A percentile compares a stretch with the other conserved stretches of the same genome.
phyloP scores from a whole-genome alignment of 805 yeast species.

The Sporopachydermia quercuum region DNA sequence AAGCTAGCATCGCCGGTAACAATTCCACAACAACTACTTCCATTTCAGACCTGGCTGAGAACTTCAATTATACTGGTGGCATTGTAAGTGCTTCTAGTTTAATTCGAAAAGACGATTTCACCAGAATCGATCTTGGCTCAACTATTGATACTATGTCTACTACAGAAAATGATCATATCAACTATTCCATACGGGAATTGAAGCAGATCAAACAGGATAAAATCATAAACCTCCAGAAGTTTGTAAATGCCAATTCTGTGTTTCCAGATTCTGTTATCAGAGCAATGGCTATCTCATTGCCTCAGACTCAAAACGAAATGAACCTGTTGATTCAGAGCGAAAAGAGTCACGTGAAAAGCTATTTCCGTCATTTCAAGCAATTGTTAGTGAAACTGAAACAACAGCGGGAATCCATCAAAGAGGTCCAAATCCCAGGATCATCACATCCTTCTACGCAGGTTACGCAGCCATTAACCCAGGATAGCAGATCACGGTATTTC shows the following conservation, averaged over 20 bases:
- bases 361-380: conserved; percentile 26
- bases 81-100: not conserved
- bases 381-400: conserved; percentile 19
- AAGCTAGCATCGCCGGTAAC: conserved; percentile 4
- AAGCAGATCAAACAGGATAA: not conserved
- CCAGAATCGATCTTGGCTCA: not conserved
- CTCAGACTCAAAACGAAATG: conserved; percentile 34
- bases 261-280: conserved; percentile 6
- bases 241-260: not conserved
- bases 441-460: conserved; percentile 1
- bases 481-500: not conserved
- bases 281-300: conserved; percentile 41
- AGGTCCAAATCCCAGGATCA: not conserved
- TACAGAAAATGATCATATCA: not conserved
- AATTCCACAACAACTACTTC: not conserved
- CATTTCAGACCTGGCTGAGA: not conserved
- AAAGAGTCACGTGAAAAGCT: conserved; percentile 14
- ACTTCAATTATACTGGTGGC: not conserved
- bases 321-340: conserved; percentile 23
- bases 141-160: not conserved
- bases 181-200: not conserved
- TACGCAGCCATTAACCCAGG: no score
- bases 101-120: not conserved
- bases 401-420: conserved; percentile 8
- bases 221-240: not conserved